Percentiles rank a stretch among this genome's conserved stretches.
These are phyloP conservation scores for Berkeleyomyces rouxiae DNA, from an alignment of 2,329 filamentous ascomycete genomes.

Conservation along the genomic window DNA sequence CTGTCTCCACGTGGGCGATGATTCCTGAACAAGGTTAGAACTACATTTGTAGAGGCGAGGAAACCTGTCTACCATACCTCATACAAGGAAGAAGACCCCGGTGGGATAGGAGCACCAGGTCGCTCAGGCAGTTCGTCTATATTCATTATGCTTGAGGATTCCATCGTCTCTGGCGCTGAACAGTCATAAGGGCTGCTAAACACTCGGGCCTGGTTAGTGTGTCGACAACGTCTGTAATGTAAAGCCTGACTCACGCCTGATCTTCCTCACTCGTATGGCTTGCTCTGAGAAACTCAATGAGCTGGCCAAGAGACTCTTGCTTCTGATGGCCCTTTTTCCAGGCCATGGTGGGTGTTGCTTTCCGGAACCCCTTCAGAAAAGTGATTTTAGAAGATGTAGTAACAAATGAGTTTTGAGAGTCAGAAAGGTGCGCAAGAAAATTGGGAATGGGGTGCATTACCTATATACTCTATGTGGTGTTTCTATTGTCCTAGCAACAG, in stretches of 20 bases:
- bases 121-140: slow-evolving; percentile 1
- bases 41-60: too few species aligned
- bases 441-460: background rate
- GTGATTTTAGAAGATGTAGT: background rate
- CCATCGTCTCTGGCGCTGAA: background rate
- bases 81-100: background rate
- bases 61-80: background rate
- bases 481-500: background rate
- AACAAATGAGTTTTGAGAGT: background rate
- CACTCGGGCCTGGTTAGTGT: background rate
- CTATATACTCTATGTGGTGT: background rate
- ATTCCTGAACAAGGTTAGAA: background rate
- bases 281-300: background rate
- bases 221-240: background rate
- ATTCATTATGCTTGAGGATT: background rate
- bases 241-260: background rate
- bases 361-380: background rate
- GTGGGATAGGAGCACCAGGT: background rate
- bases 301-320: background rate
- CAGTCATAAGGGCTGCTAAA: background rate
- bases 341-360: background rate
- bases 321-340: background rate
- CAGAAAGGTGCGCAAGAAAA: background rate
- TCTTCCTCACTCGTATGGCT: background rate
- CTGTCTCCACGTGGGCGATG: background rate